Evolutionary conservation across 163 green algal species (phyloP).

Genomic region (Volvox carteri): DNA sequence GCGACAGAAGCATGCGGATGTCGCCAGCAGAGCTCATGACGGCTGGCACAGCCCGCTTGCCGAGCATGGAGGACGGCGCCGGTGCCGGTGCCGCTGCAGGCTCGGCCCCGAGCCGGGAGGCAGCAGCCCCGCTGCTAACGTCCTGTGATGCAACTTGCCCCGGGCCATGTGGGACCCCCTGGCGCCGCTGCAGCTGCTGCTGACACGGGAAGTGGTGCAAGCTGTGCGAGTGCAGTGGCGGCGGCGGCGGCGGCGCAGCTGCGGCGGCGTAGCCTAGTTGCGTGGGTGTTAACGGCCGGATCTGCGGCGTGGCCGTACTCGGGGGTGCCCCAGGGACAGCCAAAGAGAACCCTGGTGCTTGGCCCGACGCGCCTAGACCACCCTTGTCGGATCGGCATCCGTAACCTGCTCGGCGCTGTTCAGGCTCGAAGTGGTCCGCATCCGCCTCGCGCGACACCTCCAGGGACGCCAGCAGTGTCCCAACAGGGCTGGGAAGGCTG

Average conservation of each 20-base stretch:
- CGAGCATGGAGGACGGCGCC: neutral
- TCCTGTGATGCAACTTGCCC: neutral
- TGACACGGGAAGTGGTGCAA: too few relatives aligned
- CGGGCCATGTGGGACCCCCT: neutral
- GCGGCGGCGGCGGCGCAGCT: too few relatives aligned
- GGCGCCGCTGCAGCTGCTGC: neutral
- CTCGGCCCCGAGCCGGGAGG: neutral
- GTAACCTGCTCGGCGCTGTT: too few relatives aligned
- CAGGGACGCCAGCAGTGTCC: constrained; percentile 6
- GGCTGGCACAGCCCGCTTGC: too few relatives aligned
- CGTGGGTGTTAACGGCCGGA: neutral
- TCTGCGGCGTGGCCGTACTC: too few relatives aligned
- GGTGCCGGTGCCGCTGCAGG: neutral
- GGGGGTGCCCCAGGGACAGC: too few relatives aligned
- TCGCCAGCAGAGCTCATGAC: too few relatives aligned
- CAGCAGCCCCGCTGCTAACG: neutral
- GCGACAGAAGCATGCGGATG: too few relatives aligned
- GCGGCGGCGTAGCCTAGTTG: neutral
- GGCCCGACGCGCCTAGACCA: too few relatives aligned
- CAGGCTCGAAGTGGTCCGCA: neutral
- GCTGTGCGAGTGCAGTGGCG: too few relatives aligned
- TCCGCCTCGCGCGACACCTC: neutral
- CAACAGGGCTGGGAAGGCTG: neutral
- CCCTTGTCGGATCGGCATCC: too few relatives aligned
- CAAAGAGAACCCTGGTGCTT: too few relatives aligned